phyloP scores from a whole-genome alignment of 2,329 filamentous ascomycete genomes.

The Xylariales sp. region DNA sequence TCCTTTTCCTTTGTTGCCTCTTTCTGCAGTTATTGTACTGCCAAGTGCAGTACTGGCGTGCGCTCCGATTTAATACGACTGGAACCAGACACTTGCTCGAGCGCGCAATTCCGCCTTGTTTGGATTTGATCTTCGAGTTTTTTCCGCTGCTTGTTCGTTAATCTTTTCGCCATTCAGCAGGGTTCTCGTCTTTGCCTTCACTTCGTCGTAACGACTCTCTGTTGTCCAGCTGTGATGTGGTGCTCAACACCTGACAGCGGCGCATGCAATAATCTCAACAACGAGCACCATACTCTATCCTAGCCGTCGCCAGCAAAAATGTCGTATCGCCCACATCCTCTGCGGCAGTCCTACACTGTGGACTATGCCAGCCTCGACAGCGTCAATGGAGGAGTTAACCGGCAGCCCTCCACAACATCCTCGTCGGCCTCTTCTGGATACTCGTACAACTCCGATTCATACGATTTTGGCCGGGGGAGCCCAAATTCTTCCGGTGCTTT shows the following conservation, averaged over 20 bases:
- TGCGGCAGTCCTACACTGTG: slow-evolving; percentile 46
- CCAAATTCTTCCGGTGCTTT: slow-evolving; percentile 61
- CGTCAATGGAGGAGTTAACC: slow-evolving; percentile 35
- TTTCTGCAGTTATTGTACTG: no score
- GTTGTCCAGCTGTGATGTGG: slow-evolving; percentile 23
- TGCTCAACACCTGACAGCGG: slow-evolving; percentile 16
- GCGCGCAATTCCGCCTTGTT: slow-evolving; percentile 1
- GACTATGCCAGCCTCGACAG: slow-evolving; percentile 32
- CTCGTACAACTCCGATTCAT: slow-evolving; percentile 47
- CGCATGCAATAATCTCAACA: slow-evolving; percentile 18
- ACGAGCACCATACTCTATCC: slow-evolving; percentile 14
- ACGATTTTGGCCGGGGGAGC: slow-evolving; percentile 59
- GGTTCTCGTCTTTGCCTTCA: no score
- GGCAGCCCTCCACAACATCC: slow-evolving; percentile 66
- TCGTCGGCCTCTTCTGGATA: slow-evolving; percentile 68
- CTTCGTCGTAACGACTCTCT: background rate
- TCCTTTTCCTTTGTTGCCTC: background rate
- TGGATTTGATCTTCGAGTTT: background rate
- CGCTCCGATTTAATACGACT: slow-evolving; percentile 3
- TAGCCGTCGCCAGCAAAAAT: slow-evolving; percentile 32
- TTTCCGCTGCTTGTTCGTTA: background rate
- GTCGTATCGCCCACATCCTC: slow-evolving; percentile 54
- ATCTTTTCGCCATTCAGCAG: background rate
- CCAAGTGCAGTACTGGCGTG: no score
- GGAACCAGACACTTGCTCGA: slow-evolving; percentile 3